phyloP scores from a whole-genome alignment of 192 early-diverging fungal species.

The Cladochytrium replicatum region DNA sequence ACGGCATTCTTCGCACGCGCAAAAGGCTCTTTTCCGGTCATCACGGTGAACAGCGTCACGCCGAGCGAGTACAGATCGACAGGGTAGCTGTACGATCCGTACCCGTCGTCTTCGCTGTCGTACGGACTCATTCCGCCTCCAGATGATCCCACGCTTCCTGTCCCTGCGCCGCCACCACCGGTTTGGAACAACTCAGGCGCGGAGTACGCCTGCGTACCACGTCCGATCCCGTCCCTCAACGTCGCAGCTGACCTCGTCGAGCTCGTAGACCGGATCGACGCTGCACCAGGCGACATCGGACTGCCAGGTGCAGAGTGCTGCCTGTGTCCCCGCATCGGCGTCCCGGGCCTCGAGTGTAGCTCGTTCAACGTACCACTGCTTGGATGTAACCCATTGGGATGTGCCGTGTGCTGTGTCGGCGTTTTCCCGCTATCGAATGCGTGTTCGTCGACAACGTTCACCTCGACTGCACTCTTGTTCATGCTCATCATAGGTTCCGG shows the following conservation, averaged over 20 bases:
- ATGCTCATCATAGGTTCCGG: too few relatives aligned
- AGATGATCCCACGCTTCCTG: not conserved
- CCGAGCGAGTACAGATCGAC: conserved; percentile 42
- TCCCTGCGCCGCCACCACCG: not conserved
- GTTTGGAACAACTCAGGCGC: conserved; percentile 41
- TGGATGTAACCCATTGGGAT: too few relatives aligned
- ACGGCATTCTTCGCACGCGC: conserved; percentile 13
- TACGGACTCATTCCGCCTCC: not conserved
- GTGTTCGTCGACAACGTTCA: too few relatives aligned
- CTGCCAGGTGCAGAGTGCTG: conserved; percentile 1
- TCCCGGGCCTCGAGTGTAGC: too few relatives aligned
- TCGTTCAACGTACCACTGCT: too few relatives aligned
- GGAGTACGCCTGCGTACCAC: conserved; percentile 36
- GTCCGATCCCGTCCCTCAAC: conserved; percentile 33
- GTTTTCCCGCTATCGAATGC: not conserved
- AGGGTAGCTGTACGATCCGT: conserved; percentile 33
- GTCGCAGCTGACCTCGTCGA: conserved; percentile 14
- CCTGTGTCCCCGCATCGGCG: too few relatives aligned
- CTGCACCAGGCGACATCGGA: conserved; percentile 8
- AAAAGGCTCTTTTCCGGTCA: conserved; percentile 32
- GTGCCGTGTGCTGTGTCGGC: too few relatives aligned
- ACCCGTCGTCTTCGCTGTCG: too few relatives aligned
- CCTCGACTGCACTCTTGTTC: too few relatives aligned
- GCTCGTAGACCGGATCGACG: not conserved
- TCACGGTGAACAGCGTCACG: conserved; percentile 31